Evolutionary conservation across 2,329 filamentous ascomycete species (phyloP).

Genomic region (Calonectria ilicicola): DNA sequence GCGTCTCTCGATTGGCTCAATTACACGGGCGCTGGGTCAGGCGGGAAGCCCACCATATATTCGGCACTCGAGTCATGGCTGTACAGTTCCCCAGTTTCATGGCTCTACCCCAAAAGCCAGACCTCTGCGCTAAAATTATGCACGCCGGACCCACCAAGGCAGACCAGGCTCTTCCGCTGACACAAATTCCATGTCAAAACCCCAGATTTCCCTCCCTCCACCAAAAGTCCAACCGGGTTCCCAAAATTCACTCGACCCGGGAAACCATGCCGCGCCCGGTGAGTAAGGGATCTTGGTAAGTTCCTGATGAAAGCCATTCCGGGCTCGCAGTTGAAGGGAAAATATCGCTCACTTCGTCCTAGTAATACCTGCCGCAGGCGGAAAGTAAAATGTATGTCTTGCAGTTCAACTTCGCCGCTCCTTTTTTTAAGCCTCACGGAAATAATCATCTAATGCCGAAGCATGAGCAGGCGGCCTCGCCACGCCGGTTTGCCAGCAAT

Average conservation of each 20-base stretch:
- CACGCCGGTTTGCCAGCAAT: slow-evolving; percentile 48
- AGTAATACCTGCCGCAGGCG: slow-evolving; percentile 53
- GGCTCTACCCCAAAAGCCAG: not conserved
- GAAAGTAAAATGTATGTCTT: slow-evolving; percentile 49
- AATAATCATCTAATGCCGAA: slow-evolving; percentile 9
- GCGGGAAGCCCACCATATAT: not conserved
- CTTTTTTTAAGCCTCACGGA: not conserved
- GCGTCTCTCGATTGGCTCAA: not conserved
- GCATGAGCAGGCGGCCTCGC: slow-evolving; percentile 46
- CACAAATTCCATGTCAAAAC: slow-evolving; percentile 2
- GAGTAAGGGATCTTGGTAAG: slow-evolving; percentile 38
- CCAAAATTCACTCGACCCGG: slow-evolving; percentile 3
- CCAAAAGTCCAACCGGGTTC: not conserved
- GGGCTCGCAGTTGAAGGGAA: not conserved
- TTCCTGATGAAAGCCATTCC: not conserved
- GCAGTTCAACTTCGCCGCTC: not conserved
- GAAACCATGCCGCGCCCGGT: slow-evolving; percentile 36
- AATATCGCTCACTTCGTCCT: not conserved
- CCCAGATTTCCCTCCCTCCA: slow-evolving; percentile 6
- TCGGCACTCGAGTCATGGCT: not conserved
- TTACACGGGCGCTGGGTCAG: too few relatives aligned
- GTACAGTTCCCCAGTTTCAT: not conserved
- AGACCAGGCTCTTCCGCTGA: not conserved
- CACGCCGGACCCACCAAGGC: not conserved
- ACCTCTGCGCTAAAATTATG: not conserved